Base-by-base conservation (phyloP, 176 grass and related monocot species). In the Oryza glaberrima region DNA sequence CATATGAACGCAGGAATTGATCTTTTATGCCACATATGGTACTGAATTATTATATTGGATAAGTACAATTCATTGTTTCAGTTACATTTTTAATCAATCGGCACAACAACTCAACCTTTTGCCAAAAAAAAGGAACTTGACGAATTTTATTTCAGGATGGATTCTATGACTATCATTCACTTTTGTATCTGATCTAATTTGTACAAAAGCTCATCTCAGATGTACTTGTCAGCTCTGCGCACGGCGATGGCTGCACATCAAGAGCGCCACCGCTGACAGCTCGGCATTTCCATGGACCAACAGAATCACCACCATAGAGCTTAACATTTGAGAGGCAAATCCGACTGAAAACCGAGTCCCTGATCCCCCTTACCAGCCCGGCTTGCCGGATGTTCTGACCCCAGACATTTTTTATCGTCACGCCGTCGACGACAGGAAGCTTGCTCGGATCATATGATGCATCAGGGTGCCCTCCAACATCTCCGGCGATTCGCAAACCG, bases 271-370 rank as follows among this genome's bases (percentile, higher is more conserved):
- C 91, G 58, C 82, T 94, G 26, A 94, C 85, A 48, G 79, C 87
- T 68, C 65, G 43, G 32, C 94, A 97, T 67, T 52, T 87, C 91
- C 94, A 97, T 60, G 89, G 78, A 38, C 82, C 70, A 3, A 78
- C 76, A 2, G 38, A 64, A 1, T 56, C 36, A 58, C 71, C 19
- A 10, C 84, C 76, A 40, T 77, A 43, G 1, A 97, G 75, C 43
- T 88, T 97, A 4, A 97, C 87, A 76, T 94, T 92, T 3, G 76
- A 86, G 12, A 97, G 87, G 56, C 89, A 94, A 38, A 97, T 88
- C n/a, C 40, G 82, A 35, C 82, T 97, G 85, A 97, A 97, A 41
- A 81, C 84, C 0, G 82, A 92, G 43, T 86, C 77, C 15, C 73
- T 90, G 73, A 94, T 97, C 22, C 94, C 94, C 48, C 82, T 77